A percentile compares a stretch with the other conserved stretches of the same genome.
phyloP scores from a whole-genome alignment of 495 filamentous ascomycete genomes.

The Talaromyces wortmannii region DNA sequence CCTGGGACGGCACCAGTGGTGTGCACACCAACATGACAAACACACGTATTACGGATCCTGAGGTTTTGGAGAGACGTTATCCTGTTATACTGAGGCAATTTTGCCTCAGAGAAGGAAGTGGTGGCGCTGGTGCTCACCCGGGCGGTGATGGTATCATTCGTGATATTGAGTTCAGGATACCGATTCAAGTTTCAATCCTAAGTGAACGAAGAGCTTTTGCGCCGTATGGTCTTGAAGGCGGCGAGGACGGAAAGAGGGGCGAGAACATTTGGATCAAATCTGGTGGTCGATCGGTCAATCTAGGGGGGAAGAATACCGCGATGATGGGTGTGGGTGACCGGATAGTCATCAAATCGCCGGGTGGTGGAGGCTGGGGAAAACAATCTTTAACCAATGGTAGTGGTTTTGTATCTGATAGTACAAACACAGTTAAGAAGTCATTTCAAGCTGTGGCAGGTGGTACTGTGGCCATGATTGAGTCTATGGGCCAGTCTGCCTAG shows the following conservation, averaged over 20 bases:
- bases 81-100: slow-evolving; percentile 83
- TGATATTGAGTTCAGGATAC: slow-evolving; percentile 89
- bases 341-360: slow-evolving; percentile 60
- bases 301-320: slow-evolving; percentile 92
- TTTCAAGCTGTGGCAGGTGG: no score
- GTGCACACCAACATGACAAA: slow-evolving; percentile 99
- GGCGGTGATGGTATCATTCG: slow-evolving; percentile 87
- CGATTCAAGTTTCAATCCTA: slow-evolving; percentile 81
- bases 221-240: slow-evolving; percentile 86
- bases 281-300: slow-evolving; percentile 57
- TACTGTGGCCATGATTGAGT: no score
- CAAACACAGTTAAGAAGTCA: no score
- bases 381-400: not conserved
- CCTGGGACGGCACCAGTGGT: slow-evolving; percentile 83
- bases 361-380: slow-evolving; percentile 44
- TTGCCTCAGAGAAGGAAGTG: slow-evolving; percentile 58
- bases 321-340: slow-evolving; percentile 78
- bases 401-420: no score
- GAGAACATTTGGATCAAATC: slow-evolving; percentile 83
- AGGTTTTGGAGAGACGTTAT: slow-evolving; percentile 93
- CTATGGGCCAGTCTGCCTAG: no score
- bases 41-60: slow-evolving; percentile 91
- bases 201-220: slow-evolving; percentile 79
- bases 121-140: slow-evolving; percentile 67
- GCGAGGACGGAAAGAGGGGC: slow-evolving; percentile 69